Base-by-base conservation (phyloP, 306 rosid genomes). In the Cyclanthera cordifolia region DNA sequence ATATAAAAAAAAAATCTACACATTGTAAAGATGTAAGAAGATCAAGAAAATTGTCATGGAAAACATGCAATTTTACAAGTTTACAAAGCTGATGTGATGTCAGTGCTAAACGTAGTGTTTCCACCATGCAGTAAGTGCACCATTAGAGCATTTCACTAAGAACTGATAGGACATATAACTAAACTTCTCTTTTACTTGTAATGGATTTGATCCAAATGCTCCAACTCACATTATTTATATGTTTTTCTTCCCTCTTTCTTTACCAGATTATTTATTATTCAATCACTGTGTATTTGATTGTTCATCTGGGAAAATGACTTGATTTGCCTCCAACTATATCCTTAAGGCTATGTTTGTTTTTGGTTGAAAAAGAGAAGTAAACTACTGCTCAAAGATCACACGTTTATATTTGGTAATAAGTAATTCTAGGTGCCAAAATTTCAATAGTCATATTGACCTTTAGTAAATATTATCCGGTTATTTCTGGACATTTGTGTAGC, bases 161-260 rank as follows among this genome's bases (percentile, higher is more conserved):
- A 47, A 46, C 46, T 8, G 71, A 45, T 46, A 25, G 4, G 71
- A 66, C 71, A 15, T 66, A 3, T 16, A 45, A 65, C 54, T 65
- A 46, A 65, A 15, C 67, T 37, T 55, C 49, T 10, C 10, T 66
- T 15, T 66, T 24, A 41, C 52, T 66, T 46, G 8, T 13, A 23
- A 21, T 45, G 56, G 73, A 76, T 73, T 71, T 66, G 72, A 69
- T 73, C 37, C 67, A 43, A 67, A 74, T 78, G 81, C 73, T 77
- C 69, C 76, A 53, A 70, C 72, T n/a, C n/a, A n/a, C n/a, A n/a
- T n/a, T n/a, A n/a, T n/a, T n/a, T n/a, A 70, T 76, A 70, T 50
- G 60, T 46, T 23, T 34, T 55, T 65, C 76, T 74, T 68, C 59
- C 59, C 53, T 72, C 11, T 49, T 28, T 2, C 17, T 39, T 17